Evolutionary conservation across 345 rosid genomes (phyloP), one percentile per base, ranked within the genome.

Genomic region (Hirschfeldia incana): DNA sequence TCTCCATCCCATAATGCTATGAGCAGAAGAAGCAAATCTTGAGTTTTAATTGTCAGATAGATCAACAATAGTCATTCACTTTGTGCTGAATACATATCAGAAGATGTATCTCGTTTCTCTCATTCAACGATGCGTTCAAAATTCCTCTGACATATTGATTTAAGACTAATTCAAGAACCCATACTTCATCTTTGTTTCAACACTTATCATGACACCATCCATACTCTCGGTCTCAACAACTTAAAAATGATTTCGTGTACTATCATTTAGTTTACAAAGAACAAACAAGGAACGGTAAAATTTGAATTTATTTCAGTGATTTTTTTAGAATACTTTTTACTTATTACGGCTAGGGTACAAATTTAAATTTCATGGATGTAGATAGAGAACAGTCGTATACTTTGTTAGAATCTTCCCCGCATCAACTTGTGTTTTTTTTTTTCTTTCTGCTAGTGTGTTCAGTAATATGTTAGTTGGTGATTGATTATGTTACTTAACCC

Each of bases 401-500:
- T 55, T 57, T 27, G 58, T 27, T 26, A 33, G 2, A 26, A 73
- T 4, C 37, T 63, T 63, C 26, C 15, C 32, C 57, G n/a, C 42
- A 15, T 49, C 70, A 62, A 49, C 55, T 49, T 77, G 70, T 68
- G 12, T 1, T 32, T 63, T n/a, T 13, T 13, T 29, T 1, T 32
- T 28, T 29, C 11, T 61, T 77, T 78, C 29, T 71, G 65, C 28
- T 17, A 58, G 9, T 58, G 62, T 72, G 15, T 49, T 49, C 15
- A 49, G 55, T 49, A 49, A 49, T 49, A 49, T 49, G 55, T 49
- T 12, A 44, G 15, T 44, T 44, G 55, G 55, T 46, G 16, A 4
- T 1, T 46, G 55, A 46, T 13, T 44, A 44, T 44, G 15, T 44
- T 29, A 74, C 78, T 74, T 68, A 79, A 74, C 34, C 64, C 17